These are phyloP conservation scores for Botrytis hyacinthi DNA, from an alignment of 2,329 filamentous ascomycete species.

Conservation along the genomic window DNA sequence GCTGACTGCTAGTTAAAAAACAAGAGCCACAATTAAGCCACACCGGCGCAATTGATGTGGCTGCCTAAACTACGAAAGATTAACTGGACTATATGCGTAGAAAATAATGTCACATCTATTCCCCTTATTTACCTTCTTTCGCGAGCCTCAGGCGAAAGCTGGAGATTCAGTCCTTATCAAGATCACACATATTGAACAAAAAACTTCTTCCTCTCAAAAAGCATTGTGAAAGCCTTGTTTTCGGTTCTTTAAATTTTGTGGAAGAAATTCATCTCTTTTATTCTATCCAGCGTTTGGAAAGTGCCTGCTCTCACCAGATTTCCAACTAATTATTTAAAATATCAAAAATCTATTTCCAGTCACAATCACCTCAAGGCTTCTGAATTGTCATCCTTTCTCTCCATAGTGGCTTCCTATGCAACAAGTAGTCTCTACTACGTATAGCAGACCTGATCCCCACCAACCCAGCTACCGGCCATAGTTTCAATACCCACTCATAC, in stretches of 20 bases:
- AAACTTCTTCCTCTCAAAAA: background rate
- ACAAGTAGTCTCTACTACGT: background rate
- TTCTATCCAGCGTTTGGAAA: too few species aligned
- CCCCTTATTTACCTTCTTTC: too few species aligned
- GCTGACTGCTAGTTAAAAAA: background rate
- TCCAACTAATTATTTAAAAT: too few species aligned
- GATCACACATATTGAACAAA: background rate
- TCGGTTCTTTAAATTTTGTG: too few species aligned
- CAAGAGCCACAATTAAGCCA: background rate
- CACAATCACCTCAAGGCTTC: background rate
- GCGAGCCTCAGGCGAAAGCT: background rate
- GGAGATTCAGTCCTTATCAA: background rate
- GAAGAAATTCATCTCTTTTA: too few species aligned
- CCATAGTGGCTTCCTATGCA: background rate
- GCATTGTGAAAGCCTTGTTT: too few species aligned
- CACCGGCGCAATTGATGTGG: background rate
- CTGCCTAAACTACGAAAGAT: background rate
- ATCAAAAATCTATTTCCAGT: too few species aligned
- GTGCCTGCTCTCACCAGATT: too few species aligned
- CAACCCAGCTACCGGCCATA: background rate
- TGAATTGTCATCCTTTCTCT: background rate
- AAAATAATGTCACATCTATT: too few species aligned
- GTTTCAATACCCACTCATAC: background rate
- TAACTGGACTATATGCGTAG: too few species aligned
- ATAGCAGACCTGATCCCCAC: background rate